A percentile compares a stretch with the other conserved stretches of the same genome.
Conservation (phyloP, 164 flowering plant genomes). For the Euptelea pleiosperma region DNA sequence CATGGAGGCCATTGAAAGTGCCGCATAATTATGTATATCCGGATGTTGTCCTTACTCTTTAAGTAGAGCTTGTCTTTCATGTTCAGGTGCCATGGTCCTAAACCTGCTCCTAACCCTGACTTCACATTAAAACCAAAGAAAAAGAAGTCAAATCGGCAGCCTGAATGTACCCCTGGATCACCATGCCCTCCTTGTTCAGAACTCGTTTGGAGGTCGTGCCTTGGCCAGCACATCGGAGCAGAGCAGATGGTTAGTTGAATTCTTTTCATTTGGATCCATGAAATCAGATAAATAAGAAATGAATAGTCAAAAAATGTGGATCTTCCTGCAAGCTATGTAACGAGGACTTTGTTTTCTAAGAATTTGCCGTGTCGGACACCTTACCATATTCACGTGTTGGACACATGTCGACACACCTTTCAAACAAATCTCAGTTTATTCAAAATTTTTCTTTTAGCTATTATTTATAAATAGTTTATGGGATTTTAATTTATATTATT, state of each 20-base stretch:
- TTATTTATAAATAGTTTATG: too few relatives aligned
- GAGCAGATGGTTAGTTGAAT: constrained; percentile 82
- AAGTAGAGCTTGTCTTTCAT: constrained; percentile 5
- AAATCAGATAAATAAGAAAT: too few relatives aligned
- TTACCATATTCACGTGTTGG: too few relatives aligned
- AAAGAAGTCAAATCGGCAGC: constrained; percentile 45
- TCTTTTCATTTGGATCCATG: too few relatives aligned
- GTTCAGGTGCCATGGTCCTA: constrained; percentile 88
- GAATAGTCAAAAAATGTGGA: too few relatives aligned
- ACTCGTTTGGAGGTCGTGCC: constrained; percentile 74
- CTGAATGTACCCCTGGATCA: constrained; percentile 62
- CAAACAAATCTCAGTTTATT: too few relatives aligned
- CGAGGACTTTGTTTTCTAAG: too few relatives aligned
- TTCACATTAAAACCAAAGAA: constrained; percentile 86
- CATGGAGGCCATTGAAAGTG: neutral
- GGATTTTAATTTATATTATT: too few relatives aligned
- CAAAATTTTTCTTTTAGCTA: too few relatives aligned
- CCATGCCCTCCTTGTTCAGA: constrained; percentile 91
- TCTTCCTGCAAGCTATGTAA: neutral
- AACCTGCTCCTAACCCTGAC: constrained; percentile 82
- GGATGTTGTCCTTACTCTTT: neutral
- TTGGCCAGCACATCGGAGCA: constrained; percentile 77
- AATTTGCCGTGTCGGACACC: too few relatives aligned
- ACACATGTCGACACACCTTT: too few relatives aligned
- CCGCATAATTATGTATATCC: neutral